Conservation (phyloP, 225 moss, liverwort and hornwort genomes). For the Straminergon stramineum region DNA sequence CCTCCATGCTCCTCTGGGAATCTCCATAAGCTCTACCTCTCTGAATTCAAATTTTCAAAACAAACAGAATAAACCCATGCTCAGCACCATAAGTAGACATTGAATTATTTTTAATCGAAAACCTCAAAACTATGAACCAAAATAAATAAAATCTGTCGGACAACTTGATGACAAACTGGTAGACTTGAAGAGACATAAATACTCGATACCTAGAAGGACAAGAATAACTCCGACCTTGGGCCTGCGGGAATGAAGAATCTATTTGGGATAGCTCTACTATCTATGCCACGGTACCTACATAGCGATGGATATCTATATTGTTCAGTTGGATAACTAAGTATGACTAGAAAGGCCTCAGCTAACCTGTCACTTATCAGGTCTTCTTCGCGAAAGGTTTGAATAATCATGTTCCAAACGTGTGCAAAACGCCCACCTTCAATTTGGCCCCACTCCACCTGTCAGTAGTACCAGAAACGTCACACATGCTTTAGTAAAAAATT, state of each 20-base stretch:
- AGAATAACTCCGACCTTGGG: neutral
- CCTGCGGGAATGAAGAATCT: neutral
- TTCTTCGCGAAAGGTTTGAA: slow-evolving; percentile 85
- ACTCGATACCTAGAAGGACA: neutral
- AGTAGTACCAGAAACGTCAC: neutral
- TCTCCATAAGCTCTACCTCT: slow-evolving; percentile 50
- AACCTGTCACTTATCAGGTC: slow-evolving; percentile 84
- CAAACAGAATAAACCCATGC: neutral
- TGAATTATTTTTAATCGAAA: neutral
- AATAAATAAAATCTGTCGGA: neutral
- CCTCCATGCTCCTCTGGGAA: slow-evolving; percentile 71
- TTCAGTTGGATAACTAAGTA: neutral
- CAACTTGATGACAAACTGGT: neutral
- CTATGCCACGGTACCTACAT: neutral
- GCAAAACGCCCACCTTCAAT: slow-evolving; percentile 76
- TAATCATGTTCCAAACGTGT: slow-evolving; percentile 88
- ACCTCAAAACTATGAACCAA: neutral
- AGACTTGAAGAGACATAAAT: neutral
- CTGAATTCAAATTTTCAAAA: neutral
- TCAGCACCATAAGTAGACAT: neutral
- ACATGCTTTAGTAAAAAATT: neutral
- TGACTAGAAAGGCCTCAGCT: neutral
- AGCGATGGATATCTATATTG: neutral
- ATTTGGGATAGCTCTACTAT: neutral
- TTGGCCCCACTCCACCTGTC: slow-evolving; percentile 55